These are phyloP conservation scores for Penicillium coprophilum DNA, from an alignment of 495 filamentous ascomycete genomes.

Conservation along the genomic window DNA sequence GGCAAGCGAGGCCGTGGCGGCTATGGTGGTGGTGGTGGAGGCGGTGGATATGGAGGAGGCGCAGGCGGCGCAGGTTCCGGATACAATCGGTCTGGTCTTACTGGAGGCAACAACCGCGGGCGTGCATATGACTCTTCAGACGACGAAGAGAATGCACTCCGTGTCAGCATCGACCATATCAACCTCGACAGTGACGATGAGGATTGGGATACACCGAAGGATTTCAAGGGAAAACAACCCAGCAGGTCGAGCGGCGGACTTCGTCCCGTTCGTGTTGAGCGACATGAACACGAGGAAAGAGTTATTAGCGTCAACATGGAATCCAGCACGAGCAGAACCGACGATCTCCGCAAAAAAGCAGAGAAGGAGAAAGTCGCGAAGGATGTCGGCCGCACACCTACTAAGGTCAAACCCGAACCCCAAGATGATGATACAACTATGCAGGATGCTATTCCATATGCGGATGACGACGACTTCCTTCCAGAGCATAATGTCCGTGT, in stretches of 20 bases:
- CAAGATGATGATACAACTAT: slow-evolving; percentile 41
- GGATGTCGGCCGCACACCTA: slow-evolving; percentile 18
- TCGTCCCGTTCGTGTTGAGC: slow-evolving; percentile 49
- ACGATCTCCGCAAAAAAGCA: slow-evolving; percentile 41
- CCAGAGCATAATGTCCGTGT: slow-evolving; percentile 43
- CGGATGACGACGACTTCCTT: slow-evolving; percentile 41
- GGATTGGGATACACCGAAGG: slow-evolving; percentile 22
- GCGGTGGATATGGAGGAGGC: slow-evolving; percentile 25
- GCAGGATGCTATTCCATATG: slow-evolving; percentile 33
- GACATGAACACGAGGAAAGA: slow-evolving; percentile 53
- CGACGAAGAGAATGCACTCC: slow-evolving; percentile 40
- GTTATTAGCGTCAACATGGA: slow-evolving; percentile 52
- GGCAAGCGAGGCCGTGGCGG: slow-evolving; percentile 26
- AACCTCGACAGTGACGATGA: slow-evolving; percentile 48
- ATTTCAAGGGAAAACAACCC: slow-evolving; percentile 42
- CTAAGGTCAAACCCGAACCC: slow-evolving; percentile 47
- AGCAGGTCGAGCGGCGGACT: slow-evolving; percentile 28
- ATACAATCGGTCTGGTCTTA: slow-evolving; percentile 31
- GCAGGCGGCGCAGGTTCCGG: slow-evolving; percentile 27
- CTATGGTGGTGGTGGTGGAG: slow-evolving; percentile 19
- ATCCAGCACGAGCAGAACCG: slow-evolving; percentile 47
- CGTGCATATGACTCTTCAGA: slow-evolving; percentile 41
- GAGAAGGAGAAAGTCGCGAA: slow-evolving; percentile 33
- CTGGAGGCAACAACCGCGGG: slow-evolving; percentile 19
- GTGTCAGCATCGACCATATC: slow-evolving; percentile 52